A percentile compares a stretch with the other conserved stretches of the same genome.
These are phyloP conservation scores for Drosera spatulata DNA, from an alignment of 179 eudicot genomes.

Conservation along the genomic window DNA sequence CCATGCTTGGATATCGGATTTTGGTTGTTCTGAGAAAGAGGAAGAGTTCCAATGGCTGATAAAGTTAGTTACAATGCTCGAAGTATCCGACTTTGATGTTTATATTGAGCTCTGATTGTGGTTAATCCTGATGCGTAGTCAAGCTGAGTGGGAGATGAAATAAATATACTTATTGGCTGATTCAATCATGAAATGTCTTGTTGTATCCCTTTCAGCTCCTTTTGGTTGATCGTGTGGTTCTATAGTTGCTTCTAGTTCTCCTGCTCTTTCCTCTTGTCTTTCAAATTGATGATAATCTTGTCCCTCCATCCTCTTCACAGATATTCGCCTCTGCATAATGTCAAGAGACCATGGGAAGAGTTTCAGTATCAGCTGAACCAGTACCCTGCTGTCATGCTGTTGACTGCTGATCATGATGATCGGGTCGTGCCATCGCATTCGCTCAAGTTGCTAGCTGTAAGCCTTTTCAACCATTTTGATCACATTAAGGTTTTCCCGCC, in stretches of 20 bases:
- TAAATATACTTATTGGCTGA: too few relatives aligned
- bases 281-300: too few relatives aligned
- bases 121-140: too few relatives aligned
- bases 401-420: constrained; percentile 99
- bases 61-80: constrained; percentile 36
- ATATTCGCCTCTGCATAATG: constrained; percentile 93
- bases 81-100: too few relatives aligned
- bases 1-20: constrained; percentile 95
- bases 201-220: too few relatives aligned
- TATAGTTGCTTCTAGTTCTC: too few relatives aligned
- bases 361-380: constrained; percentile 36
- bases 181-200: too few relatives aligned
- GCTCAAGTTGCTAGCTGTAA: constrained; percentile 73
- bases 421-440: constrained; percentile 97
- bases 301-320: constrained; percentile 14
- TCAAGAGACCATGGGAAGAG: constrained; percentile 87
- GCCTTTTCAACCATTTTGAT: constrained; percentile 12
- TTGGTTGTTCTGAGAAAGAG: constrained; percentile 92
- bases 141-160: too few relatives aligned
- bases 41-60: constrained; percentile 86
- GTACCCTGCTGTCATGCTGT: constrained; percentile 82
- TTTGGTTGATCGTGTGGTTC: too few relatives aligned
- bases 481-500: background rate
- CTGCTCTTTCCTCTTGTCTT: too few relatives aligned
- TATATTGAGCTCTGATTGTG: too few relatives aligned